Percentiles rank a stretch among this genome's conserved stretches.
Conservation (phyloP, 2,329 filamentous ascomycete species). For the Ophiocordyceps robertsii region DNA sequence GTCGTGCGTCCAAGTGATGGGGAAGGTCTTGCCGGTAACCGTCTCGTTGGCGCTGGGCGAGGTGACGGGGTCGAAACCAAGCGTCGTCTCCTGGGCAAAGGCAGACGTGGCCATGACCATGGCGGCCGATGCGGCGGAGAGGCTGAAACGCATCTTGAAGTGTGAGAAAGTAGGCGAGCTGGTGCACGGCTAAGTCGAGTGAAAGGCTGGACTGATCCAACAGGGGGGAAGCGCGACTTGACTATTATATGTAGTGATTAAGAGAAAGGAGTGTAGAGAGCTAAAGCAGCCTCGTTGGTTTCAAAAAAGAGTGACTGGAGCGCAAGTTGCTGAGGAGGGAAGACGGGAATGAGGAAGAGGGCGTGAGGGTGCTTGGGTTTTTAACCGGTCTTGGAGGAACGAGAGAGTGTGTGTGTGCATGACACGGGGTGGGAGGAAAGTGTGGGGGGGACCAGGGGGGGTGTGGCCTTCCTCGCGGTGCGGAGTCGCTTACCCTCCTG, state of each 20-base stretch:
- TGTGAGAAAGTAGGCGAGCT: conserved; percentile 1
- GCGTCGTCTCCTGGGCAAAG: conserved; percentile 40
- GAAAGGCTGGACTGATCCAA: background rate
- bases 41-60: conserved; percentile 29
- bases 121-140: conserved; percentile 28
- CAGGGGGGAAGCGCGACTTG: background rate
- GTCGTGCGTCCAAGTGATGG: conserved; percentile 35
- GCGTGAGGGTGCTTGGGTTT: no score
- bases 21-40: conserved; percentile 35
- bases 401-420: no score
- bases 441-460: no score
- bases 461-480: no score
- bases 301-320: no score
- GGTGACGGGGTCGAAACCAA: conserved; percentile 43
- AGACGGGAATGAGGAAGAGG: no score
- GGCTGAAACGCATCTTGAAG: conserved; percentile 40
- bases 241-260: background rate
- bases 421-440: no score
- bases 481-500: no score
- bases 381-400: no score
- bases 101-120: conserved; percentile 37
- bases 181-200: background rate
- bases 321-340: no score
- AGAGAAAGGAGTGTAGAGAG: no score
- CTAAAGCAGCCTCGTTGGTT: no score